Percentiles rank a stretch among this genome's conserved stretches.
Evolutionary conservation across 208 protist genomes (phyloP).

Genomic region (Herpetomonas tarakana): DNA sequence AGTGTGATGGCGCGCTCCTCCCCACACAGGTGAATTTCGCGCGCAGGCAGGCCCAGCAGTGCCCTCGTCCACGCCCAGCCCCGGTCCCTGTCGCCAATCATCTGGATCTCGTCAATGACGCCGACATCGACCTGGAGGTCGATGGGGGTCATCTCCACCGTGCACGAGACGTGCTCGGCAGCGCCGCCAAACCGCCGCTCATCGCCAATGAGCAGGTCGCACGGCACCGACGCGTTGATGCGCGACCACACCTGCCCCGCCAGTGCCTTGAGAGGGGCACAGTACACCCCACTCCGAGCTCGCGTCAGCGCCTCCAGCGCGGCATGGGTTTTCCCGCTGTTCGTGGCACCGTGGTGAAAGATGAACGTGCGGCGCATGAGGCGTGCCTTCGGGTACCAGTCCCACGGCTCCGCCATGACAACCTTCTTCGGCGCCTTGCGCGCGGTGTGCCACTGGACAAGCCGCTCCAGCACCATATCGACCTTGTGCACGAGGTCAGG

Average conservation of each 20-base stretch:
- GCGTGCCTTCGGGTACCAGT: slow-evolving; percentile 83
- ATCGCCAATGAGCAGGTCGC: slow-evolving; percentile 93
- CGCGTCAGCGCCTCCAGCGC: slow-evolving; percentile 62
- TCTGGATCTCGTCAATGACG: slow-evolving; percentile 95
- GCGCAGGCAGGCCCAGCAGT: slow-evolving; percentile 86
- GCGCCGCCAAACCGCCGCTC: slow-evolving; percentile 70
- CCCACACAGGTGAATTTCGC: slow-evolving; percentile 92
- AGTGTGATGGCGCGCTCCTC: slow-evolving; percentile 72
- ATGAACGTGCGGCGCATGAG: slow-evolving; percentile 72
- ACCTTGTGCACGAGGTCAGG: slow-evolving; percentile 18
- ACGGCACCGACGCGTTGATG: slow-evolving; percentile 75
- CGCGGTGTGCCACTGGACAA: slow-evolving; percentile 63
- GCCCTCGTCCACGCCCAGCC: slow-evolving; percentile 96
- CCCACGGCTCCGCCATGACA: slow-evolving; percentile 68
- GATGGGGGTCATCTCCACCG: slow-evolving; percentile 88
- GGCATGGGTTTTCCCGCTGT: slow-evolving; percentile 94
- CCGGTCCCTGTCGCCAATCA: slow-evolving; percentile 87
- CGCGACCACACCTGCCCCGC: slow-evolving; percentile 90
- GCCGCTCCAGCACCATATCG: slow-evolving; percentile 27
- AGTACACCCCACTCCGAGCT: slow-evolving; percentile 88
- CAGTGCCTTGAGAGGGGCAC: slow-evolving; percentile 92
- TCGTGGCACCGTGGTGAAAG: slow-evolving; percentile 93
- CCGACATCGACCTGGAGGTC: slow-evolving; percentile 79
- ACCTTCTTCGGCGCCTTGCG: slow-evolving; percentile 50
- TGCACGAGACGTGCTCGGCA: slow-evolving; percentile 87